Conservation (phyloP, 148 eudicot species). For the Silene latifolia region DNA sequence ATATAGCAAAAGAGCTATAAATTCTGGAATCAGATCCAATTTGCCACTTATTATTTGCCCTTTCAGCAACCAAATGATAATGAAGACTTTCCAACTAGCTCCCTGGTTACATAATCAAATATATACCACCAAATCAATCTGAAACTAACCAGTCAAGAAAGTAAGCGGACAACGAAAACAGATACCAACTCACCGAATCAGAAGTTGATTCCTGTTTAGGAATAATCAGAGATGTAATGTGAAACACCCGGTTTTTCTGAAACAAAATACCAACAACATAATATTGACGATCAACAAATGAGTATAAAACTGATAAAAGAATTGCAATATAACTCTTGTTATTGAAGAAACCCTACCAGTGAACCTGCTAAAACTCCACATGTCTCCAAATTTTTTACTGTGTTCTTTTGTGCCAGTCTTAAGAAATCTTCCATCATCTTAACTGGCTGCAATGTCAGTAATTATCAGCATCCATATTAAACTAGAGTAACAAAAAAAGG, state of each 20-base stretch:
- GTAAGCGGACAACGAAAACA: neutral
- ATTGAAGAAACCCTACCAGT: constrained; percentile 47
- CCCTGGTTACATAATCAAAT: neutral
- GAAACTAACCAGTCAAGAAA: neutral
- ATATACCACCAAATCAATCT: neutral
- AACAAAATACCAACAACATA: constrained; percentile 24
- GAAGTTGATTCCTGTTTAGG: constrained; percentile 99
- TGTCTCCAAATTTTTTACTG: constrained; percentile 80
- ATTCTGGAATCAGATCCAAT: neutral
- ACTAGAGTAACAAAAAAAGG: neutral
- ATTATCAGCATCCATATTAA: neutral
- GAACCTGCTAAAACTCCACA: constrained; percentile 98
- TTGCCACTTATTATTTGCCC: neutral
- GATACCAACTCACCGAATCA: constrained; percentile 66
- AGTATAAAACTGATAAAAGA: neutral
- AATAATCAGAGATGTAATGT: constrained; percentile 76
- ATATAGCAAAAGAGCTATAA: neutral
- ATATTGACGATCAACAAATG: constrained; percentile 13
- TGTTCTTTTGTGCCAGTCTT: constrained; percentile 80
- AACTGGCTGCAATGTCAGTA: constrained; percentile 63
- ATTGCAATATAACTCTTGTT: neutral
- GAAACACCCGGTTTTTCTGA: constrained; percentile 92
- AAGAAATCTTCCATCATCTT: constrained; percentile 88
- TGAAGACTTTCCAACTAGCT: neutral
- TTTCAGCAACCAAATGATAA: constrained; percentile 3